Conservation (phyloP, 2,329 filamentous ascomycete genomes). For the Ascochyta rabiei region DNA sequence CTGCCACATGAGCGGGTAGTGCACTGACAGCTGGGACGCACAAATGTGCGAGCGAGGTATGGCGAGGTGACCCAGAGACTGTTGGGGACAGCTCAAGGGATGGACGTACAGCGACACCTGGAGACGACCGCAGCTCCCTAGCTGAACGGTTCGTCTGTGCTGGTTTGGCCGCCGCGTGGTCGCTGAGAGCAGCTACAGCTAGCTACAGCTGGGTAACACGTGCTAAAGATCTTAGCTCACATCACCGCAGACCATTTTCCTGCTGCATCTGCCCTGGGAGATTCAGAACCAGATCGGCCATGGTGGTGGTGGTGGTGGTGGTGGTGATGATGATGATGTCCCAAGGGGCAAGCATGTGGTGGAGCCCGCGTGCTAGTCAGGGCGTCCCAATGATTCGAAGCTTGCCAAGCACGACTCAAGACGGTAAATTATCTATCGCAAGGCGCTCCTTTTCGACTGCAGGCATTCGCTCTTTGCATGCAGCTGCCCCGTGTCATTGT, state of each 20-base stretch:
- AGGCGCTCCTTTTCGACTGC: slow-evolving; percentile 31
- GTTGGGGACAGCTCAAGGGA: slow-evolving; percentile 8
- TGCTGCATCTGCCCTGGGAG: neutral
- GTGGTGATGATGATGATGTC: slow-evolving; percentile 1
- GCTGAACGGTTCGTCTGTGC: neutral
- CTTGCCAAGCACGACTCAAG: slow-evolving; percentile 21
- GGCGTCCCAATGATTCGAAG: slow-evolving; percentile 21
- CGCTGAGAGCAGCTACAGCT: slow-evolving; percentile 2
- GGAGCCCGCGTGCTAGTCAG: slow-evolving; percentile 15
- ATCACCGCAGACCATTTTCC: neutral
- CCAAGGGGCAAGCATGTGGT: slow-evolving; percentile 8
- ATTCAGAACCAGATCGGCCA: neutral
- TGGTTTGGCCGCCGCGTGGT: neutral
- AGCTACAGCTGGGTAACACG: slow-evolving; percentile 6
- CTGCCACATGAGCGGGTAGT: slow-evolving; percentile 1
- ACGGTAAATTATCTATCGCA: slow-evolving; percentile 28
- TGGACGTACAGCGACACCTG: slow-evolving; percentile 7
- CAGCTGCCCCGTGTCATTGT: slow-evolving; percentile 16
- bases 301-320: slow-evolving; percentile 1
- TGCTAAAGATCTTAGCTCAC: neutral
- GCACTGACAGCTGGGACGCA: slow-evolving; percentile 8
- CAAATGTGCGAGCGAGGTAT: slow-evolving; percentile 6
- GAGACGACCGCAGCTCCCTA: neutral
- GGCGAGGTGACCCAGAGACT: neutral
- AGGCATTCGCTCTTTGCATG: slow-evolving; percentile 17